A percentile compares a stretch with the other conserved stretches of the same genome.
These are phyloP conservation scores for Fonsecaea pugnacius DNA, from an alignment of 2,329 filamentous ascomycete genomes.

Conservation along the genomic window DNA sequence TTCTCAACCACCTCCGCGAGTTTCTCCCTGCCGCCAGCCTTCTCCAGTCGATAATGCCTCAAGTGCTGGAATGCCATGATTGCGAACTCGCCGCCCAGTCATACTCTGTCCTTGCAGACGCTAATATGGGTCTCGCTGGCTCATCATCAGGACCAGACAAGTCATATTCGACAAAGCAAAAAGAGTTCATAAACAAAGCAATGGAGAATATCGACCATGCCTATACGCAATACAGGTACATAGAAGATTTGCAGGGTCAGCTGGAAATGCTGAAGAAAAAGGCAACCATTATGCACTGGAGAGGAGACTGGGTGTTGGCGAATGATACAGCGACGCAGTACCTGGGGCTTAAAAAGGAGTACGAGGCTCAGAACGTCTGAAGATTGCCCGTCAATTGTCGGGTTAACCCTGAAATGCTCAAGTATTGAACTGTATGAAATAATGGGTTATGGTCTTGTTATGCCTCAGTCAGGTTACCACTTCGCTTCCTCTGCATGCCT, in stretches of 20 bases:
- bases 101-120: constrained; percentile 74
- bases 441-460: constrained; percentile 12
- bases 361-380: constrained; percentile 32
- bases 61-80: constrained; percentile 73
- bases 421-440: constrained; percentile 14
- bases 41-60: constrained; percentile 71
- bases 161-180: constrained; percentile 46
- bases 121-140: constrained; percentile 77
- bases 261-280: constrained; percentile 83
- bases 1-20: constrained; percentile 72
- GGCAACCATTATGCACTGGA: constrained; percentile 72
- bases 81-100: constrained; percentile 65
- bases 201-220: constrained; percentile 66
- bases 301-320: constrained; percentile 66
- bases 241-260: constrained; percentile 71
- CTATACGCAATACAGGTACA: constrained; percentile 65
- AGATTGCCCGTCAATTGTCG: neutral
- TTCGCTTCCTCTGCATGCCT: constrained; percentile 18
- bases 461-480: neutral
- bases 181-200: constrained; percentile 63
- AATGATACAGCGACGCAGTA: constrained; percentile 69
- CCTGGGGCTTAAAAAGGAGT: constrained; percentile 59
- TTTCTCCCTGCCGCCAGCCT: constrained; percentile 69
- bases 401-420: neutral
- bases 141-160: constrained; percentile 41